phyloP scores from a whole-genome alignment of 441 rosid genomes.

The Jatropha podagrica region DNA sequence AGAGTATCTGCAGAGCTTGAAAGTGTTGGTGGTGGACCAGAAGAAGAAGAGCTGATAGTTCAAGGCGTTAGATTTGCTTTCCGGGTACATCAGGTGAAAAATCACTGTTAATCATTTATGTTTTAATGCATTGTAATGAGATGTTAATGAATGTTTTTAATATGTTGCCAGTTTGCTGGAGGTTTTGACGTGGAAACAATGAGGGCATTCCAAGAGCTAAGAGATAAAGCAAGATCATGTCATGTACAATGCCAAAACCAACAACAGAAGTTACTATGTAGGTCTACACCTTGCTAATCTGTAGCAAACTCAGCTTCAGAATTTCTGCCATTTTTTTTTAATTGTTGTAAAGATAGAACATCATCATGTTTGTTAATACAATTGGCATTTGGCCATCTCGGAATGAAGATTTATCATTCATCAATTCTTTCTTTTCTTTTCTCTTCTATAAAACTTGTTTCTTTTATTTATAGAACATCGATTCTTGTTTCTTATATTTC shows the following conservation, averaged over 20 bases:
- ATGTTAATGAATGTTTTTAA: background rate
- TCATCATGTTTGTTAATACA: slow-evolving; percentile 36
- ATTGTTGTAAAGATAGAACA: slow-evolving; percentile 37
- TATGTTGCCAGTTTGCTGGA: slow-evolving; percentile 70
- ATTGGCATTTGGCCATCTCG: slow-evolving; percentile 19
- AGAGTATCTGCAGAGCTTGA: slow-evolving; percentile 89
- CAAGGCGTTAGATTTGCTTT: slow-evolving; percentile 93
- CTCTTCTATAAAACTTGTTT: too few relatives aligned
- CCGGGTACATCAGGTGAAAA: slow-evolving; percentile 93
- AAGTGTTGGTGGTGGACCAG: slow-evolving; percentile 57
- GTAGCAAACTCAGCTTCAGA: slow-evolving; percentile 90
- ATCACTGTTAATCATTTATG: background rate
- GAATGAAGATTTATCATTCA: slow-evolving; percentile 23
- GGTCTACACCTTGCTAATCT: slow-evolving; percentile 58
- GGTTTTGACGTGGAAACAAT: slow-evolving; percentile 93
- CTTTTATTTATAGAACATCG: too few relatives aligned
- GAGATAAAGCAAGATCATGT: slow-evolving; percentile 85
- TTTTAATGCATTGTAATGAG: background rate
- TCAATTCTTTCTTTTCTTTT: background rate
- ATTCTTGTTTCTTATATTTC: too few relatives aligned
- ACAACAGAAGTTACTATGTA: slow-evolving; percentile 55
- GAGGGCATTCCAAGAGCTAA: slow-evolving; percentile 89
- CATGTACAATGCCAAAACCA: slow-evolving; percentile 70
- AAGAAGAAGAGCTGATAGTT: slow-evolving; percentile 90
- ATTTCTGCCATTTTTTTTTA: slow-evolving; percentile 9